These are phyloP conservation scores for Mycena sanguinolenta DNA, from an alignment of 768 basidiomycete genomes.

Conservation along the genomic window DNA sequence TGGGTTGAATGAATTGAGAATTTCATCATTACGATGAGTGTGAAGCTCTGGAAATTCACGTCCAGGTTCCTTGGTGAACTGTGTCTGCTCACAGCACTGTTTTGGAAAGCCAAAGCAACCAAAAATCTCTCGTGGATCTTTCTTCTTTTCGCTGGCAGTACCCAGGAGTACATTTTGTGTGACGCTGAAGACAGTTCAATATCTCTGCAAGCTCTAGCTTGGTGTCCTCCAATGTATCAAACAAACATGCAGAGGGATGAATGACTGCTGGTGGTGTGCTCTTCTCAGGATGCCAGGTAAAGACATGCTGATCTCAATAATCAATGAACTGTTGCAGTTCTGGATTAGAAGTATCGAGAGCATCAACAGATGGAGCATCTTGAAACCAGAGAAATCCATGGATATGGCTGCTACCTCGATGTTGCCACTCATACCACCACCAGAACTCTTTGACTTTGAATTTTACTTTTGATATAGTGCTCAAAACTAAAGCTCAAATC, in stretches of 20 bases:
- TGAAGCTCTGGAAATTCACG: constrained; percentile 19
- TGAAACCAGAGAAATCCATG: constrained; percentile 46
- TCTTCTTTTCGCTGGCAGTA: constrained; percentile 42
- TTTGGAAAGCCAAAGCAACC: constrained; percentile 42
- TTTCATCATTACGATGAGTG: constrained; percentile 38
- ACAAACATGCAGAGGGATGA: constrained; percentile 37
- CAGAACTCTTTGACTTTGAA: constrained; percentile 40
- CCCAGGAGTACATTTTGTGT: constrained; percentile 42
- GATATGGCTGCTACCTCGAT: constrained; percentile 41
- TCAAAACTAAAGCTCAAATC: constrained; percentile 39
- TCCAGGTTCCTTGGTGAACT: not conserved
- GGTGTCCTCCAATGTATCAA: constrained; percentile 36
- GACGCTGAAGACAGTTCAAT: constrained; percentile 40
- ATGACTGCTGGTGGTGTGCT: constrained; percentile 31
- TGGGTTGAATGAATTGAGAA: constrained; percentile 40
- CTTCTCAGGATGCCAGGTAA: constrained; percentile 34
- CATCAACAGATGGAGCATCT: constrained; percentile 41
- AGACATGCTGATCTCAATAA: constrained; percentile 37
- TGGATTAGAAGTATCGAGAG: constrained; percentile 21
- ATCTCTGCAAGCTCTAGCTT: constrained; percentile 43
- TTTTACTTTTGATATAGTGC: constrained; percentile 26
- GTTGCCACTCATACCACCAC: constrained; percentile 42
- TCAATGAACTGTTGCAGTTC: constrained; percentile 23
- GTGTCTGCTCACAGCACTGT: constrained; percentile 15
- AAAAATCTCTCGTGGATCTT: constrained; percentile 33